A percentile compares a stretch with the other conserved stretches of the same genome.
Conservation (phyloP, 2,329 filamentous ascomycete genomes). For the Alternaria arbusti region DNA sequence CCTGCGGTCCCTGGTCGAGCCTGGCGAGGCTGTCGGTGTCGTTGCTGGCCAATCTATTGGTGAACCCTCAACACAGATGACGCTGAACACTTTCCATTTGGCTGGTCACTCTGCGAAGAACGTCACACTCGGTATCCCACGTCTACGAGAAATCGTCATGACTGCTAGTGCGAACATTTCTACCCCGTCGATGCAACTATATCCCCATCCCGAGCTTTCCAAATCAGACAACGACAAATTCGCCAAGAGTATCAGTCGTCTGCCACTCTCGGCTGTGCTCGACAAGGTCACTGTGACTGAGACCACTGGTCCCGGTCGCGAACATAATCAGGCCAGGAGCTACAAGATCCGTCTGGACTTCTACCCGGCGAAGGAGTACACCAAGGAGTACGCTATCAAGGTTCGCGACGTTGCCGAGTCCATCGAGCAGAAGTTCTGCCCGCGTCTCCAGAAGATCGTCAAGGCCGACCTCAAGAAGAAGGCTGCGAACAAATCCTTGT, state of each 20-base stretch:
- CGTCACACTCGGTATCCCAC: conserved; percentile 97
- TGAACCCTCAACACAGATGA: conserved; percentile 99
- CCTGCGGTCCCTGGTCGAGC: conserved; percentile 87
- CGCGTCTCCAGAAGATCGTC: conserved; percentile 72
- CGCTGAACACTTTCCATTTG: conserved; percentile 98
- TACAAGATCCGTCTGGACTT: conserved; percentile 84
- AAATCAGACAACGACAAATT: conserved; percentile 76
- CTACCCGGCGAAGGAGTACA: conserved; percentile 85
- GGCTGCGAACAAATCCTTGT: conserved; percentile 62
- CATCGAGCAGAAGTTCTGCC: conserved; percentile 81
- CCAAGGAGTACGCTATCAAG: conserved; percentile 81
- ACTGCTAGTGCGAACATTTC: conserved; percentile 88
- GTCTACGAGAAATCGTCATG: conserved; percentile 97
- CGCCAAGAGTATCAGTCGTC: conserved; percentile 87
- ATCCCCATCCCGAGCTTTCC: conserved; percentile 74
- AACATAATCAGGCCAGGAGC: conserved; percentile 76
- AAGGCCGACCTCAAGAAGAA: conserved; percentile 83
- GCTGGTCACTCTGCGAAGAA: conserved; percentile 98
- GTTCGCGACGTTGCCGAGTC: conserved; percentile 77
- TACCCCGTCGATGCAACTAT: conserved; percentile 87
- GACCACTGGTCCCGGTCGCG: conserved; percentile 73
- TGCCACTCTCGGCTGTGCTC: conserved; percentile 82
- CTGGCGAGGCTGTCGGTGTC: conserved; percentile 95
- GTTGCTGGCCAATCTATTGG: conserved; percentile 96
- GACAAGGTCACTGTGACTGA: conserved; percentile 84